Base-by-base conservation (phyloP, 257 asterid genomes). In the Asclepias syriaca region DNA sequence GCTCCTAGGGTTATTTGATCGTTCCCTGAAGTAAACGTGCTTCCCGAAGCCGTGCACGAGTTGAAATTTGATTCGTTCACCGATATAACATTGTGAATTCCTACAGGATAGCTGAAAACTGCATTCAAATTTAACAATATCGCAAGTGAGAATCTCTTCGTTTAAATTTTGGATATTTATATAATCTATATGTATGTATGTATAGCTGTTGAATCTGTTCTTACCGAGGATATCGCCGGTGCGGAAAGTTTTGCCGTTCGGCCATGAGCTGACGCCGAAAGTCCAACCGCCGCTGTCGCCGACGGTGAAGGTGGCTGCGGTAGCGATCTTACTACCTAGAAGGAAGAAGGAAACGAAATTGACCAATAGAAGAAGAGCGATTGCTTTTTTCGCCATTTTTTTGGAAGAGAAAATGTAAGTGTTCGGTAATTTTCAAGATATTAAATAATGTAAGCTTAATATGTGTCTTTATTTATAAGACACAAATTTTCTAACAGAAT, bases 71-170 rank as follows among this genome's bases (percentile, higher is more conserved):
- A 65, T 22, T 48, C 73, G 78, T 53, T 12, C 77, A 87, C 91
- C 24, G 11, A 61, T 73, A 87, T 87, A 70, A 79, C 82, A 7
- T 66, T 79, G 86, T 82, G 89, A 0, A 0, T 1, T n/a, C 40
- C 70, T 0, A 68, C 4, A 9, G 58, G 49, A 65, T 87, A 87
- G 16, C 76, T 81, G 83, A 87, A 87, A 65, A 82, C 89, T 84
- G 71, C 69, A 74, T 43, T 8, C 48, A 43, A 43, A 43, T 43
- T 43, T 43, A 43, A 43, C 11, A 43, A 43, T 43, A 43, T 43
- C 7, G 8, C 48, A 43, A 43, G 48, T 43, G 12, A 43, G 48
- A 43, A 43, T 43, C 48, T 6, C 48, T 43, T 43, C 48, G 11
- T 43, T 43, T 43, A 43, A 43, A 43, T 6, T 43, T 43, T 43